A percentile compares a stretch with the other conserved stretches of the same genome.
Conservation (phyloP, 495 filamentous ascomycete species). For the Filosporella fistucella region DNA sequence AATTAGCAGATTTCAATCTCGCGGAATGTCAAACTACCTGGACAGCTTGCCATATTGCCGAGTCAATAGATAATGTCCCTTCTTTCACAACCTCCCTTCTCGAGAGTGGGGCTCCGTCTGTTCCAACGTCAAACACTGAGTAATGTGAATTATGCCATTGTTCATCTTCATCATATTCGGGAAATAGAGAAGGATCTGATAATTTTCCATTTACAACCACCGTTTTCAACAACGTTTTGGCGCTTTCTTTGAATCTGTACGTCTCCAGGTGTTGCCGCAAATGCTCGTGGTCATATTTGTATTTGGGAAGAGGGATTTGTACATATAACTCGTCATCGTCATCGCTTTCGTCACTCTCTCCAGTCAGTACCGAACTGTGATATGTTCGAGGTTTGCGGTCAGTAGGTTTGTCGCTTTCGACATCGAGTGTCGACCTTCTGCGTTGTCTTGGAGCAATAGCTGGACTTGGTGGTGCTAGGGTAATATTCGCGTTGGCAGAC, state of each 20-base stretch:
- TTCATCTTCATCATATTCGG: slow-evolving; percentile 26
- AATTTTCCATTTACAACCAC: slow-evolving; percentile 31
- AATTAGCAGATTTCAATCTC: too few species aligned
- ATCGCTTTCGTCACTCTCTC: slow-evolving; percentile 26
- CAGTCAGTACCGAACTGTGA: slow-evolving; percentile 21
- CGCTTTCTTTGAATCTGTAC: slow-evolving; percentile 29
- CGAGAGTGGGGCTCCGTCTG: slow-evolving; percentile 30
- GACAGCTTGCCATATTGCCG: slow-evolving; percentile 13
- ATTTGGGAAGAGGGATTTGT: slow-evolving; percentile 17
- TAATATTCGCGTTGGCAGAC: background rate
- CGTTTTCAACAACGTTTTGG: slow-evolving; percentile 29
- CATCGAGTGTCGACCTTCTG: slow-evolving; percentile 7
- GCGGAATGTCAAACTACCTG: slow-evolving; percentile 8
- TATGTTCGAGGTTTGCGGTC: background rate
- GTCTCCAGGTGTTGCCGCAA: slow-evolving; percentile 31
- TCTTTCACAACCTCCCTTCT: slow-evolving; percentile 26
- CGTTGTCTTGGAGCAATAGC: background rate
- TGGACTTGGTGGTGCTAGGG: too few species aligned
- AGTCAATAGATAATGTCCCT: slow-evolving; percentile 25
- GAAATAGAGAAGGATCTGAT: slow-evolving; percentile 30
- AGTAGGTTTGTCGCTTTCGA: slow-evolving; percentile 2
- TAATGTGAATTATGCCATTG: slow-evolving; percentile 38
- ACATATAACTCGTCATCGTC: slow-evolving; percentile 29
- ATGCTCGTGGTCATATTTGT: slow-evolving; percentile 29
- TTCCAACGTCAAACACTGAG: slow-evolving; percentile 45